Percentiles rank a stretch among this genome's conserved stretches.
Conservation (phyloP, 108 stramenopile genomes). For the Poteriospumella lacustris region DNA sequence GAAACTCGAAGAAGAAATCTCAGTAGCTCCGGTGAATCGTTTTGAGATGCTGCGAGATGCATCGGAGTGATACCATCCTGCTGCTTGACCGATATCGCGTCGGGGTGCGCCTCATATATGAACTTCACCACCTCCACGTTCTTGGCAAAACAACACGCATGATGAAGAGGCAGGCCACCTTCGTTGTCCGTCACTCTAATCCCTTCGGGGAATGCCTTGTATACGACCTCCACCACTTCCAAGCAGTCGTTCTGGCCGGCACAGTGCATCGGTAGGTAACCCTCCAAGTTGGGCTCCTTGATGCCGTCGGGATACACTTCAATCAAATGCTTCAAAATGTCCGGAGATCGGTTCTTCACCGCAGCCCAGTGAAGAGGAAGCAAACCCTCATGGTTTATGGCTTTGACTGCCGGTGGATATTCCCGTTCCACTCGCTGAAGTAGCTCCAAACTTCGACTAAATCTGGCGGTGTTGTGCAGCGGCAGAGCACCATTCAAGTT, state of each 20-base stretch:
- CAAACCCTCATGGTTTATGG: background rate
- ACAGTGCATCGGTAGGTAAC: background rate
- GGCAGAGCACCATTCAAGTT: conserved; percentile 15
- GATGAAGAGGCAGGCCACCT: background rate
- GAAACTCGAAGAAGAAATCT: background rate
- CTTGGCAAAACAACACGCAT: background rate
- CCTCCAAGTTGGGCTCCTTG: background rate
- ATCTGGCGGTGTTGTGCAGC: background rate
- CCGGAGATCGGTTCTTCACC: background rate
- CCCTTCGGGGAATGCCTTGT: background rate
- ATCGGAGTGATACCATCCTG: background rate
- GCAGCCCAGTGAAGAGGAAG: conserved; percentile 11
- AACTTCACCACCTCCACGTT: background rate
- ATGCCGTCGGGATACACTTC: background rate
- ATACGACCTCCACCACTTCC: background rate
- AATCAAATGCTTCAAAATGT: background rate
- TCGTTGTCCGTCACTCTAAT: background rate
- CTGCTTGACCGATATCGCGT: background rate
- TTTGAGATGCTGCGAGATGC: background rate
- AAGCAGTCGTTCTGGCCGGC: background rate
- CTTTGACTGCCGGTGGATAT: background rate
- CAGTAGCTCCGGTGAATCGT: background rate
- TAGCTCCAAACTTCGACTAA: background rate
- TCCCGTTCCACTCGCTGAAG: background rate
- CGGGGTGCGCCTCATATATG: background rate